phyloP scores from a whole-genome alignment of 2,329 filamentous ascomycete genomes.

The Penicillium digitatum region DNA sequence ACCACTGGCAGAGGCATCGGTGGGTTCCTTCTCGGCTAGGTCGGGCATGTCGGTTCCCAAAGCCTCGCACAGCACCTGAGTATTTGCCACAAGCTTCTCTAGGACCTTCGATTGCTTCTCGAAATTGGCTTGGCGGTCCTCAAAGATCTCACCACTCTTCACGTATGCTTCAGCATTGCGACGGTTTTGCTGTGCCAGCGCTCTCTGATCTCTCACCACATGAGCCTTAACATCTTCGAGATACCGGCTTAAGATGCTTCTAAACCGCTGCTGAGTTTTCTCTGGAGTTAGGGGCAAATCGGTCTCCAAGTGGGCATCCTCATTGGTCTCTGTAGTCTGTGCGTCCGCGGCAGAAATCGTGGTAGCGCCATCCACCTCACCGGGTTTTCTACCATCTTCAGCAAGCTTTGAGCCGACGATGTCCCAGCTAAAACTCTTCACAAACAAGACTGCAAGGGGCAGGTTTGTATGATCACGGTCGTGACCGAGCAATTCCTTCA shows the following conservation, averaged over 20 bases:
- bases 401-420: conserved; percentile 73
- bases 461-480: conserved; percentile 90
- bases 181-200: conserved; percentile 77
- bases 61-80: conserved; percentile 83
- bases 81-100: conserved; percentile 83
- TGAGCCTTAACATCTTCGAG: conserved; percentile 91
- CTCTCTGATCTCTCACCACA: conserved; percentile 85
- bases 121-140: conserved; percentile 92
- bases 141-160: conserved; percentile 96
- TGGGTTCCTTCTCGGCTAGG: conserved; percentile 74
- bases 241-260: conserved; percentile 78
- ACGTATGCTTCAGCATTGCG: conserved; percentile 98
- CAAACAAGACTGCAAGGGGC: conserved; percentile 87
- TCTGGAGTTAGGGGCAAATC: conserved; percentile 71
- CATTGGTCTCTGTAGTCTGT: conserved; percentile 44
- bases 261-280: conserved; percentile 80
- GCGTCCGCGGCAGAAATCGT: conserved; percentile 48
- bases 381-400: conserved; percentile 74
- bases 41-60: conserved; percentile 92
- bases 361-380: conserved; percentile 73
- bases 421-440: conserved; percentile 96
- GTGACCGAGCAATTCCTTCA: conserved; percentile 92
- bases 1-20: conserved; percentile 62
- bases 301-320: conserved; percentile 46
- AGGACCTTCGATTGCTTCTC: conserved; percentile 91